Conservation (phyloP, 257 asterid species). For the Catharanthus roseus region DNA sequence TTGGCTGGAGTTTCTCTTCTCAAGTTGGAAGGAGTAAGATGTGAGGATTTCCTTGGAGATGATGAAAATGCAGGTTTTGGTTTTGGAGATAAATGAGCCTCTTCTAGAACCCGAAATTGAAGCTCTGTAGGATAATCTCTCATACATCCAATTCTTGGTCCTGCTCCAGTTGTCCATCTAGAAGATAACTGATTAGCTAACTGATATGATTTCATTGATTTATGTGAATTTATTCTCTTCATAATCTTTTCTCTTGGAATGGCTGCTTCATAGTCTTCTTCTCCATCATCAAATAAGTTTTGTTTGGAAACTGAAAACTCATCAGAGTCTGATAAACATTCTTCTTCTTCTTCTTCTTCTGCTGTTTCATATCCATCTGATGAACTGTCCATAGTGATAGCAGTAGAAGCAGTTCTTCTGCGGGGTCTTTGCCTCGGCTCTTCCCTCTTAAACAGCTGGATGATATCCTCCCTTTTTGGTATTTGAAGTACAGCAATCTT, state of each 20-base stretch:
- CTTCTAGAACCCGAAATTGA: constrained; percentile 60
- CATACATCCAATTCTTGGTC: constrained; percentile 85
- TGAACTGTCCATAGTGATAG: constrained; percentile 25
- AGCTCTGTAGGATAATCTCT: constrained; percentile 89
- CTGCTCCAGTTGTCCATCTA: constrained; percentile 95
- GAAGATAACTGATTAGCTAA: constrained; percentile 68
- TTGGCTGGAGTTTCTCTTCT: constrained; percentile 19
- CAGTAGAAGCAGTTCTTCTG: too few relatives aligned
- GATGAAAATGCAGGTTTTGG: too few relatives aligned
- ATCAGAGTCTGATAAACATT: constrained; percentile 53
- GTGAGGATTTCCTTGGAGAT: constrained; percentile 33
- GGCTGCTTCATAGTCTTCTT: constrained; percentile 35
- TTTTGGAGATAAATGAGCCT: constrained; percentile 65
- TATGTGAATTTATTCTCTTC: constrained; percentile 61
- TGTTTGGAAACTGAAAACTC: constrained; percentile 53
- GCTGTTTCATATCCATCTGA: constrained; percentile 70
- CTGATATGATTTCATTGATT: constrained; percentile 64
- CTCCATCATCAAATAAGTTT: constrained; percentile 46
- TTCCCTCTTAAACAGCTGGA: constrained; percentile 41
- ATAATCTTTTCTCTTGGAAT: constrained; percentile 57
- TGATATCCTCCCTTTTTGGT: constrained; percentile 34
- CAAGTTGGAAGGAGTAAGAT: constrained; percentile 16
- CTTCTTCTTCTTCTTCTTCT: constrained; percentile 80
- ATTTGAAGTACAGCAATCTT: constrained; percentile 55
- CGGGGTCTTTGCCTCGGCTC: constrained; percentile 9